A percentile compares a stretch with the other conserved stretches of the same genome.
phyloP scores from a whole-genome alignment of 768 basidiomycete genomes.

The Paxillus involutus region DNA sequence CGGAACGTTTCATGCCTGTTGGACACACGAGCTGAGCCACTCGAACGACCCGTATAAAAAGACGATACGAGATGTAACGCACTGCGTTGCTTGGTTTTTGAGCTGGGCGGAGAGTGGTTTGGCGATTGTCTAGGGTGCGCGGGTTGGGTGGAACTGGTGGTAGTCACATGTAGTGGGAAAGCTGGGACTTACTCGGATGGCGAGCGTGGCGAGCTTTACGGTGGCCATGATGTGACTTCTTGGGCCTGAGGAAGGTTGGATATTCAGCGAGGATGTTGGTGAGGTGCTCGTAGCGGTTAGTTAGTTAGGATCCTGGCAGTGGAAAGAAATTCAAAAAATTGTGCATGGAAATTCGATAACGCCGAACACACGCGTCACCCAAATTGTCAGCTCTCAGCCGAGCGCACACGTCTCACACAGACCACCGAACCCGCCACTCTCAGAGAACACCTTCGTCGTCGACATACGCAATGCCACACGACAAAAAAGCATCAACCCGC shows the following conservation, averaged over 20 bases:
- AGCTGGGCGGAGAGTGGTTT: constrained; percentile 75
- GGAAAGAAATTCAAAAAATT: no score
- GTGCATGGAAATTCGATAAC: no score
- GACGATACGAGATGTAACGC: constrained; percentile 21
- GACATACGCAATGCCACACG: no score
- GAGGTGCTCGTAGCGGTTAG: no score
- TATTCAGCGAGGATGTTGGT: neutral
- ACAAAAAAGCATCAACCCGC: no score
- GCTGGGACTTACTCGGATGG: constrained; percentile 57
- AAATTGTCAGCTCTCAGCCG: no score
- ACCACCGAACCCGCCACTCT: no score
- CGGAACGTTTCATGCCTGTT: constrained; percentile 73
- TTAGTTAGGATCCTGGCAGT: no score
- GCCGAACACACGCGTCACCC: no score
- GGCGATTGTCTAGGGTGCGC: constrained; percentile 62
- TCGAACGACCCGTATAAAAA: neutral
- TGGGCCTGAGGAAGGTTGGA: neutral
- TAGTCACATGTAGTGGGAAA: neutral
- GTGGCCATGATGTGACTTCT: constrained; percentile 53
- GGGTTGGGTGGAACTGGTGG: neutral
- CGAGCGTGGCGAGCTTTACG: constrained; percentile 71
- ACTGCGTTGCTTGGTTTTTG: constrained; percentile 75
- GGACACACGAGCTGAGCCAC: neutral
- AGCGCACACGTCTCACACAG: no score
- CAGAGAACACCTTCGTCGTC: no score